Evolutionary conservation across 1,284 basidiomycete genomes (phyloP).

Genomic region (Apiotrichum domesticum): DNA sequence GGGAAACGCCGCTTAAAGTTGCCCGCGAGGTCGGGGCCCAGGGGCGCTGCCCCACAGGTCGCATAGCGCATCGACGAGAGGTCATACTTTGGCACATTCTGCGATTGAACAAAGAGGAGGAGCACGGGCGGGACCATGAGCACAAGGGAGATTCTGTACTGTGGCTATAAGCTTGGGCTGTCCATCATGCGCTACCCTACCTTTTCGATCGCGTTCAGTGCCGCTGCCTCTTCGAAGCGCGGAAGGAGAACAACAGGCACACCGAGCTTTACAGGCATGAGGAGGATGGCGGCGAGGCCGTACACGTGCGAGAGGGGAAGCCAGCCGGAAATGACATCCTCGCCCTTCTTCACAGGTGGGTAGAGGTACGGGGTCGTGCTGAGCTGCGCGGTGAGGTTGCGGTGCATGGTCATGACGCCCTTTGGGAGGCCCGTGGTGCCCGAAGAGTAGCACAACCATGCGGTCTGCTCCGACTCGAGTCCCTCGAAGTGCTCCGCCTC

Average conservation of each 20-base stretch:
- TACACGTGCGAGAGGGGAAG: conserved; percentile 19
- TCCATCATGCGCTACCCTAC: no score
- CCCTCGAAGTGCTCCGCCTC: conserved; percentile 11
- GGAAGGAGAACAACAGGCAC: conserved; percentile 62
- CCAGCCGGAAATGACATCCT: conserved; percentile 10
- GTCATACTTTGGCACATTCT: conserved; percentile 63
- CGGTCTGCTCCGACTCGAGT: conserved; percentile 4
- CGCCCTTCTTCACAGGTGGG: conserved; percentile 4
- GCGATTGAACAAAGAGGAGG: conserved; percentile 51
- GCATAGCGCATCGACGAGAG: conserved; percentile 59
- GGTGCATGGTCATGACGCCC: conserved; percentile 57
- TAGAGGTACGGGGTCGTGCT: conserved; percentile 3
- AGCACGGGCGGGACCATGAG: conserved; percentile 81
- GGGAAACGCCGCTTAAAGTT: conserved; percentile 25
- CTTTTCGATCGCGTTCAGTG: conserved; percentile 63
- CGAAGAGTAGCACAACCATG: conserved; percentile 58
- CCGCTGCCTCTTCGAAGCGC: conserved; percentile 54
- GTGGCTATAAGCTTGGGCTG: no score
- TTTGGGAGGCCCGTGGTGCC: conserved; percentile 53
- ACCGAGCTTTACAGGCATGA: conserved; percentile 58
- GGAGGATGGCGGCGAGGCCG: conserved; percentile 47
- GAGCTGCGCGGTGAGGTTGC: conserved; percentile 53
- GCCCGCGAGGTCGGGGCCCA: conserved; percentile 50
- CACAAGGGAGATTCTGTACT: conserved; percentile 58
- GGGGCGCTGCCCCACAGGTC: conserved; percentile 75